phyloP scores from a whole-genome alignment of 305 asterid genomes.

The Solanum hybrid region DNA sequence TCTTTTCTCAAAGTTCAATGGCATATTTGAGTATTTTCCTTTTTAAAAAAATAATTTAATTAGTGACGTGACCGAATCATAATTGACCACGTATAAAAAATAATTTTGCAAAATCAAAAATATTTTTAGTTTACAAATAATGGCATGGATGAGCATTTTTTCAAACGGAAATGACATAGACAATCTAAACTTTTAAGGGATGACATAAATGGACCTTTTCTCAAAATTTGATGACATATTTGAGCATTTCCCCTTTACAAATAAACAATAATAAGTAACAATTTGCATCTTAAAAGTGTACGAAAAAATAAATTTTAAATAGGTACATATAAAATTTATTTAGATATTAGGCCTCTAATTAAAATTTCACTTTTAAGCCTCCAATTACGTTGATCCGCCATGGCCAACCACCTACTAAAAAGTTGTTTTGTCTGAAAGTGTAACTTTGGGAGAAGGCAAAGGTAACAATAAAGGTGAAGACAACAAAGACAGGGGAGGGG shows the following conservation, averaged over 20 bases:
- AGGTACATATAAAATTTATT: no score
- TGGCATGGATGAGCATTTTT: not conserved
- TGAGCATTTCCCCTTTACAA: not conserved
- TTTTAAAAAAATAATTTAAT: no score
- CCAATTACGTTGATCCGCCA: not conserved
- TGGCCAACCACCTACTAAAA: not conserved
- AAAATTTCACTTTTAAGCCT: not conserved
- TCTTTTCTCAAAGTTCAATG: not conserved
- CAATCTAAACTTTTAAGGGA: not conserved
- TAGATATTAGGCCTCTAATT: no score
- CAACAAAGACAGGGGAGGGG: constrained; percentile 7
- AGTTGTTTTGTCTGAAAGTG: not conserved
- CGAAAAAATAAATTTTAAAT: no score
- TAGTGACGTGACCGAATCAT: not conserved
- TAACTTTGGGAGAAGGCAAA: constrained; percentile 9
- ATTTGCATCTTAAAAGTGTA: not conserved
- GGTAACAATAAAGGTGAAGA: constrained; percentile 18
- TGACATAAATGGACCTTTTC: not conserved
- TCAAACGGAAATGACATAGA: no score
- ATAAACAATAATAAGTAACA: not conserved
- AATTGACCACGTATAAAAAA: not conserved
- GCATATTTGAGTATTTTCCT: not conserved
- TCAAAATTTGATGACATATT: no score
- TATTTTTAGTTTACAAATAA: not conserved
- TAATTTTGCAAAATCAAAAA: not conserved